Percentiles rank a stretch among this genome's conserved stretches.
phyloP scores from a whole-genome alignment of 2,329 filamentous ascomycete genomes.

The Trichoderma sp. region DNA sequence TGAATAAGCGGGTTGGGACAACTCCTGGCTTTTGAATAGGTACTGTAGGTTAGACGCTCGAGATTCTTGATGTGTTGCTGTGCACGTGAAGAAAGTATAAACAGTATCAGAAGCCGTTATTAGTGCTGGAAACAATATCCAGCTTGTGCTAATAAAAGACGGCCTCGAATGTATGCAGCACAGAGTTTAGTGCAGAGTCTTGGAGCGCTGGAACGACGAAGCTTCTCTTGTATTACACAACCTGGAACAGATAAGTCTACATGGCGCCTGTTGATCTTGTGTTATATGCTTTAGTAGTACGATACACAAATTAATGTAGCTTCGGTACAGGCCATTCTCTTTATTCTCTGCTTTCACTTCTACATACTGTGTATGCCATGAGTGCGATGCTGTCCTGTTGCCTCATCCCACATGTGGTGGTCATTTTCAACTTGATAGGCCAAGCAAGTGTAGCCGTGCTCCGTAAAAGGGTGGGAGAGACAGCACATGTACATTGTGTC shows the following conservation, averaged over 20 bases:
- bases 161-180: background rate
- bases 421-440: background rate
- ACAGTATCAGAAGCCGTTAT: background rate
- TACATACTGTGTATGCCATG: background rate
- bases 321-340: background rate
- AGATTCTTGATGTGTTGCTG: background rate
- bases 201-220: background rate
- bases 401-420: background rate
- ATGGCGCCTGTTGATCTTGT: background rate
- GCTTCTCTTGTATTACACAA: background rate
- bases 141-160: background rate
- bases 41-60: background rate
- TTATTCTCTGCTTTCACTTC: background rate
- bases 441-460: background rate
- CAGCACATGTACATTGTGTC: background rate
- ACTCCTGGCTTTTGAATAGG: background rate
- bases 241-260: background rate
- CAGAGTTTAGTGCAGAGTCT: background rate
- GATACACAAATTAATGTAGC: background rate
- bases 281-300: background rate
- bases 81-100: background rate
- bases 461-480: background rate
- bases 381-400: background rate
- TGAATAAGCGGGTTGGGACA: background rate
- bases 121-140: background rate